Percentiles rank a stretch among this genome's conserved stretches.
Evolutionary conservation across 352 stramenopile species (phyloP).

Genomic region (Globisporangium spinosum): DNA sequence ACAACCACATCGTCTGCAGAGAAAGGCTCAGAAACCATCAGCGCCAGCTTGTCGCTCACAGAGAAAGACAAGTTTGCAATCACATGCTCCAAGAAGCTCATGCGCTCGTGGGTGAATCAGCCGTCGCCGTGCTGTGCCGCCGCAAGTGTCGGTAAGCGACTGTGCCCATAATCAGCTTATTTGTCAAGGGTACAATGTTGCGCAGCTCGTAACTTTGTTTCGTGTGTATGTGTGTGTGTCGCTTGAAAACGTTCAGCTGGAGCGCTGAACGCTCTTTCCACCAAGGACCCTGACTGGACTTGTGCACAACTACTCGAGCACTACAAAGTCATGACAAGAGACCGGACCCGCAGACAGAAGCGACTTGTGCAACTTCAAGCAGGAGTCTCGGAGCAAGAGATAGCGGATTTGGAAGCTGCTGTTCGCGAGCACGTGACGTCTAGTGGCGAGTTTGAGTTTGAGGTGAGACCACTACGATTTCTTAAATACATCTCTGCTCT

Average conservation of each 20-base stretch:
- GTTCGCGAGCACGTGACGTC: conserved; percentile 2
- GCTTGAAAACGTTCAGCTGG: conserved; percentile 26
- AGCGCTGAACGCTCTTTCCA: conserved; percentile 42
- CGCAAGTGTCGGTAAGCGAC: conserved; percentile 32
- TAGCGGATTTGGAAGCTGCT: background rate
- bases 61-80: conserved; percentile 8
- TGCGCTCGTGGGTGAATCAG: conserved; percentile 57
- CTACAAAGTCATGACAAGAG: conserved; percentile 26
- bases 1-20: background rate
- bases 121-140: conserved; percentile 64
- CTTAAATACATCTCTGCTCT: background rate
- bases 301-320: conserved; percentile 24
- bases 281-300: conserved; percentile 12
- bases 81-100: conserved; percentile 15
- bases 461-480: background rate
- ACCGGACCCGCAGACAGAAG: conserved; percentile 19
- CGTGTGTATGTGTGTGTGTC: background rate
- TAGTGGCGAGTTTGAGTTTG: background rate
- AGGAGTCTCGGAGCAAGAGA: background rate
- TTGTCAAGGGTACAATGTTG: background rate
- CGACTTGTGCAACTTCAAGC: conserved; percentile 7
- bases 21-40: background rate
- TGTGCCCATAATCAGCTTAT: background rate
- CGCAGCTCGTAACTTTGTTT: background rate
- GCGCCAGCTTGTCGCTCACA: background rate